Evolutionary conservation across 2,329 filamentous ascomycete species (phyloP).

Genomic region (Cordyceps fumosorosea): DNA sequence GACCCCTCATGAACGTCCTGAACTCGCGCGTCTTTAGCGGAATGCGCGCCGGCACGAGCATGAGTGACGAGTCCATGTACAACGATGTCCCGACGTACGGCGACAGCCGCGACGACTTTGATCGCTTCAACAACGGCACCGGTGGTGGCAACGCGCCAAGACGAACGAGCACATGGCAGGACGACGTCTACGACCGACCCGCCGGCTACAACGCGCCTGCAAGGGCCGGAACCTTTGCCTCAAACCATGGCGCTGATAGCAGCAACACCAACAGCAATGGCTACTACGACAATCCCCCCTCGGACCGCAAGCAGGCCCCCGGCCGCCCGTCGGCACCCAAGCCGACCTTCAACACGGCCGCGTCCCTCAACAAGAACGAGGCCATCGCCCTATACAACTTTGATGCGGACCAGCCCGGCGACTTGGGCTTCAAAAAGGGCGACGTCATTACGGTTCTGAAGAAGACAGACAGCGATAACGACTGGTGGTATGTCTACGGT

Average conservation of each 20-base stretch:
- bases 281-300: slow-evolving; percentile 42
- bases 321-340: slow-evolving; percentile 81
- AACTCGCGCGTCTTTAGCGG: slow-evolving; percentile 81
- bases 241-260: slow-evolving; percentile 24
- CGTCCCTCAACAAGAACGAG: slow-evolving; percentile 61
- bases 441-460: slow-evolving; percentile 93
- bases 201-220: slow-evolving; percentile 32
- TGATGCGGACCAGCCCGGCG: slow-evolving; percentile 86
- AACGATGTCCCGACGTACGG: slow-evolving; percentile 92
- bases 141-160: slow-evolving; percentile 36
- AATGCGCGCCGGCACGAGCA: slow-evolving; percentile 34
- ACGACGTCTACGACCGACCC: slow-evolving; percentile 65
- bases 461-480: slow-evolving; percentile 85
- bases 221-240: slow-evolving; percentile 46
- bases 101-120: slow-evolving; percentile 70
- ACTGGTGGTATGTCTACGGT: slow-evolving; percentile 70
- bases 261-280: slow-evolving; percentile 45
- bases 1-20: slow-evolving; percentile 76
- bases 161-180: slow-evolving; percentile 66
- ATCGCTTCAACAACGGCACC: slow-evolving; percentile 25
- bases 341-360: slow-evolving; percentile 65
- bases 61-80: slow-evolving; percentile 65
- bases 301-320: slow-evolving; percentile 50
- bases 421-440: slow-evolving; percentile 94
- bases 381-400: slow-evolving; percentile 90